Evolutionary conservation across 1,284 basidiomycete genomes (phyloP), one percentile per base, ranked within the genome.

Genomic region (Trametes hirsuta): DNA sequence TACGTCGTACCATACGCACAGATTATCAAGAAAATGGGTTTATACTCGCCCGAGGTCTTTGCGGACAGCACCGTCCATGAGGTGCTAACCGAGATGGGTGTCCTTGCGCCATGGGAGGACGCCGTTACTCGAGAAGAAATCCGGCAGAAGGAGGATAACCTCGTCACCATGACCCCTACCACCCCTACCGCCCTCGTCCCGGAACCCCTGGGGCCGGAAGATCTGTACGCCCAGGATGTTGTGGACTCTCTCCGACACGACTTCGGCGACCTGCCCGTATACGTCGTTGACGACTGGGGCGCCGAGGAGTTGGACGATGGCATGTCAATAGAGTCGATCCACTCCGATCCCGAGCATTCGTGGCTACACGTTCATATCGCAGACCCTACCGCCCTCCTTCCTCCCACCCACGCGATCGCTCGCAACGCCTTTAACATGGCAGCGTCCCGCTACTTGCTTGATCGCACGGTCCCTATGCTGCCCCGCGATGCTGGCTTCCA

Each of bases 291-390:
- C 72, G 93, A 95, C 66, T 71, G 80, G 0, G 72, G 69, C 5
- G 96, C 97, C 0, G 77, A 90, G 67, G 97, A 99, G 73, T 83
- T 99, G 30, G 97, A 99, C 69, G 97, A 99, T 73, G 97, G 95
- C 1, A 71, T 99, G 37, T 97, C 95, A 0, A 72, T 98, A 48
- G 92, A 96, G 64, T 66, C 75, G 1, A 79, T 87, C 21, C 75
- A 80, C 9, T 76, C 76, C 1, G 84, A 89, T 49, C 84, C 86
- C 2, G 83, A 80, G 15, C 78, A 77, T 58, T 69, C 78, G 53
- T 99, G 97, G 97, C 70, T 97, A 14, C 97, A 98, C 69, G 80
- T 92, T 18, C 97, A 99, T 71, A 83, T 99, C 55, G 97, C 97
- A 8, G 97, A 99, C 72, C 96, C 97, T 0, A 96, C 94, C 0